phyloP scores from a whole-genome alignment of 2,329 filamentous ascomycete species.

The Aspergillus sojae region DNA sequence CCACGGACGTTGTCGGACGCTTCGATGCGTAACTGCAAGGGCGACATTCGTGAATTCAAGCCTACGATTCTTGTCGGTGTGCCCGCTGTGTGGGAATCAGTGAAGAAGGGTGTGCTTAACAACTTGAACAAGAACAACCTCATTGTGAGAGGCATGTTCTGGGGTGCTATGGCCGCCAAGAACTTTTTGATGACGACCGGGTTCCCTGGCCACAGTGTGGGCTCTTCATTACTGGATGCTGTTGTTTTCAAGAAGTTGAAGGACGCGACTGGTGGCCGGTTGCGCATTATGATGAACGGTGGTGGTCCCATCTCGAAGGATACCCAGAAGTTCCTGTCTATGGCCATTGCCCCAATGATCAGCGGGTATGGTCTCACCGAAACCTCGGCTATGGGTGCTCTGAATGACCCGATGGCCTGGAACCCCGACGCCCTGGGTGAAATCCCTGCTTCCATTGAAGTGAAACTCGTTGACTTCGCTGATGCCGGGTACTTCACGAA shows the following conservation, averaged over 20 bases:
- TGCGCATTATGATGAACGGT: constrained; percentile 92
- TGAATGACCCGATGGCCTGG: constrained; percentile 78
- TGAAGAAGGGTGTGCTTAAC: constrained; percentile 87
- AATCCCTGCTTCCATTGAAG: constrained; percentile 73
- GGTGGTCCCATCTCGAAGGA: constrained; percentile 86
- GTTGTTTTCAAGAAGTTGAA: constrained; percentile 92
- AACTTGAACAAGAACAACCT: constrained; percentile 73
- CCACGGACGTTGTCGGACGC: constrained; percentile 83
- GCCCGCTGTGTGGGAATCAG: constrained; percentile 94
- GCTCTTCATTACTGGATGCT: constrained; percentile 71
- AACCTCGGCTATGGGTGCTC: constrained; percentile 68
- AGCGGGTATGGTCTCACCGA: constrained; percentile 93
- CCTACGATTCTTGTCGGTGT: constrained; percentile 93
- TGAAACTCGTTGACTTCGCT: constrained; percentile 88
- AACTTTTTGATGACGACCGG: constrained; percentile 59
- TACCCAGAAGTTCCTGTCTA: constrained; percentile 86
- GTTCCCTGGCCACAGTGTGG: constrained; percentile 51
- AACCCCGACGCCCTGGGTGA: constrained; percentile 76
- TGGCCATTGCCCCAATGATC: constrained; percentile 93
- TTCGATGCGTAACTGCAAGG: constrained; percentile 85
- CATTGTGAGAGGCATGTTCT: constrained; percentile 78
- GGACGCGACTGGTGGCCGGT: constrained; percentile 80
- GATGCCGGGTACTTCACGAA: constrained; percentile 84
- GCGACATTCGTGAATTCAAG: constrained; percentile 89
- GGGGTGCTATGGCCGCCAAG: constrained; percentile 65